Base-by-base conservation (phyloP, 2,329 filamentous ascomycete species). In the Fusarium tjaetaba region DNA sequence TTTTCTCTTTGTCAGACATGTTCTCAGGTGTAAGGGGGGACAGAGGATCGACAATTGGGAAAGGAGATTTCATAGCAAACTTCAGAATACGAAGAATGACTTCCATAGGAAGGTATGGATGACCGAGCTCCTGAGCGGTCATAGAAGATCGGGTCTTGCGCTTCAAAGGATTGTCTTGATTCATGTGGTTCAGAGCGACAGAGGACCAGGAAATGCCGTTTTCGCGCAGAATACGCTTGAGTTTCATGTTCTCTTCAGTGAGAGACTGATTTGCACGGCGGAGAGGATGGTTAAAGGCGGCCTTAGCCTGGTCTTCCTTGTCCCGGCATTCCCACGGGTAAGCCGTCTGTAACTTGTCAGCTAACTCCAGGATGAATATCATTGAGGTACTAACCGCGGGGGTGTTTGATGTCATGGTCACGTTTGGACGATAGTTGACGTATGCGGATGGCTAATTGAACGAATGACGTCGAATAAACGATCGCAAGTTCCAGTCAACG, bases 11-110 rank as follows among this genome's bases (percentile, higher is more conserved):
- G 8, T 78, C 72, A 2, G 87, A 85, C 55, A 89, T 69, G 64
- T 84, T 84, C 32, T 87, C 85, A 5, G 76, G 73, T 52, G 81
- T 83, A 26, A 82, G 72, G 60, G 83, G 84, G 55, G 82, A 87
- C 48, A 90, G 80, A 5, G 88, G 88, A 65, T 90, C 88, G 55
- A 89, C 81, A 70, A 90, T 88, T 38, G 88, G 85, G 38, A 82
- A 67, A 2, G 82, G 76, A 73, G 86, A 86, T 32, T 84, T 86
- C 77, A 90, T 67, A 34, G 88, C 84, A 73, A 86, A 88, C 46
- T 84, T 84, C 52, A 90, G 81, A 57, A 90, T 86, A 39, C 83
- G 83, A 32, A 90, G 78, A 58, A 88, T 82, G 49, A 90, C 83
- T 78, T 90, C 88, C 34, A 84, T 84, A 2, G 88, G 88, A 16